Evolutionary conservation across 257 asterid genomes (phyloP), one percentile per base, ranked within the genome.

Genomic region (Parsonsia alboflavescens): DNA sequence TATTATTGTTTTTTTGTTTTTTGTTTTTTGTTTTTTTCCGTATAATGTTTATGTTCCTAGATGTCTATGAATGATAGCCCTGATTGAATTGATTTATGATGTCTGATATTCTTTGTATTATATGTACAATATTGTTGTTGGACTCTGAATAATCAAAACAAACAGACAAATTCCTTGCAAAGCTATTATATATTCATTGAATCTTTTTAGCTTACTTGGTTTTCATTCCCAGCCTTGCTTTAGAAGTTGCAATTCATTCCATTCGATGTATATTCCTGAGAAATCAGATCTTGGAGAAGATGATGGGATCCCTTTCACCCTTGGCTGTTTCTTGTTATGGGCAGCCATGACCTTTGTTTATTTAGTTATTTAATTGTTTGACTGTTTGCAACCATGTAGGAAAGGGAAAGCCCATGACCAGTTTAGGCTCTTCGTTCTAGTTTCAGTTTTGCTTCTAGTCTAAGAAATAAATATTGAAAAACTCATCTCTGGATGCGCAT

Each of bases 91-190:
- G 77, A 53, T 58, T 63, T 21, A 10, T 26, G 48, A 64, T 49
- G 6, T 49, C 13, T 36, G 65, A 53, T 39, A 70, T 49, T 70
- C 45, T 36, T 77, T 49, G 54, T 76, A 57, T 57, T 28, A 36
- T 21, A 54, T 76, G 68, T 68, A 42, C 22, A 15, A 67, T 22
- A 36, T 46, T 68, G 42, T 44, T 59, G 45, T 33, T 57, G 26
- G 13, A 13, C 5, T 71, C 6, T 11, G 7, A 26, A 26, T 28
- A 24, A 69, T 69, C 15, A 69, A 2, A 67, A 3, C 39, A 16
- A 15, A 68, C 2, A 44, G 39, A 42, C n/a, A 67, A 67, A 9
- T n/a, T 42, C 16, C 17, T 10, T 41, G 70, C 45, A 41, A 36
- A n/a, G n/a, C n/a, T n/a, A n/a, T 15, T 36, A 28, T 63, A 28